Evolutionary conservation across 768 basidiomycete genomes (phyloP), one percentile per base, ranked within the genome.

Genomic region (Coprinopsis cinerea): DNA sequence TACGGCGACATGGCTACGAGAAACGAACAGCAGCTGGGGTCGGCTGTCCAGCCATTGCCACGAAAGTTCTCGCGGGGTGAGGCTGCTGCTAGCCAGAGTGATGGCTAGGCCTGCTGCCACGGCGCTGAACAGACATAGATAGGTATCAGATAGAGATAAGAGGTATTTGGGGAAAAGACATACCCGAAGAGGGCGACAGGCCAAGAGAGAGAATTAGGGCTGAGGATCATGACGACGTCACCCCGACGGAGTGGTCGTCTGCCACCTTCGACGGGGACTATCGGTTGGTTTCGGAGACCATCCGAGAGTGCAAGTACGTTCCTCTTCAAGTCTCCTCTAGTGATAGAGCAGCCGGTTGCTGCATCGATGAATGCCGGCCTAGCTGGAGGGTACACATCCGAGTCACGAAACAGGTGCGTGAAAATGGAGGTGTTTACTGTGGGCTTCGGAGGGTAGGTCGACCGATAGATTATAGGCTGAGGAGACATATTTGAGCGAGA

Each of bases 381-480:
- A 7, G 48, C 42, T 0, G 58, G 53, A 10, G 36, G 37, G 11
- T 41, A 42, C 13, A 26, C 10, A 22, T 51, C 47, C 2, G 53
- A 55, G 24, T 53, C 48, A 6, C 57, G 44, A 30, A 57, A 58
- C 26, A 64, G 53, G 7, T 51, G 42, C n/a, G 63, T 64, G 37
- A 57, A 64, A 25, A 64, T 49, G 23, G 61, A 62, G 7, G 35
- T 47, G 24, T 49, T 49, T n/a, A 47, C 23, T 28, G 57, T 40
- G 30, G 55, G 58, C 4, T 59, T 52, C n/a, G 49, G 37, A 0
- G 58, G 57, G 14, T 54, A 2, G 4, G 27, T 27, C 2, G 63
- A 62, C 7, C 40, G 47, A 37, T 62, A 64, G 45, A 62, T 54
- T 36, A 48, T 50, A 2, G 62, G 61, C n/a, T 58, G 32, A 46